Evolutionary conservation across 2,329 filamentous ascomycete genomes (phyloP), one percentile per base, ranked within the genome.

Genomic region (Claviceps monticola): DNA sequence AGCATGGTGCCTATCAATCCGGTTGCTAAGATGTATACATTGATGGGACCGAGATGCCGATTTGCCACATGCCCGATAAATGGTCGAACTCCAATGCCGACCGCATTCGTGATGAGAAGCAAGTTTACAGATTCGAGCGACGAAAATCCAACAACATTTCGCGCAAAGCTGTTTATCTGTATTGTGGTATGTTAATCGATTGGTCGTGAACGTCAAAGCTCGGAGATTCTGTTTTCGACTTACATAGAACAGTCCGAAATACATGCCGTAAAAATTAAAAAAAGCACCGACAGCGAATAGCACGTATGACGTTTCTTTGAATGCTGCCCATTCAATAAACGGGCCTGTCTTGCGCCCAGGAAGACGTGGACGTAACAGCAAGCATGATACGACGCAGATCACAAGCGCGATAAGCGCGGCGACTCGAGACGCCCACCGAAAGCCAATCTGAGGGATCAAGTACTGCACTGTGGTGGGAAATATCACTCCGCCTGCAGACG

Each of bases 391-490:
- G 1, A 63, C 52, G 21, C 73, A 64, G 8, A 75, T 74, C 0
- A 62, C 67, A 6, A 81, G 64, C 46, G 72, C 73, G 37, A 88
- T 73, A 58, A 88, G 84, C 0, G 74, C 84, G 1, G 86, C 70
- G 9, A 80, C 74, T 7, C 85, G 70, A 3, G 82, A 79, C 0
- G 80, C 74, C 80, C 82, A 84, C 0, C 70, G 67, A 57, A 84
- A 85, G 1, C 81, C 81, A 34, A 84, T 69, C 16, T 66, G 61
- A 0, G 77, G 76, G 6, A 80, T 69, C 17, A 84, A 66, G 48
- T 76, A 72, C 57, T 80, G 72, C 59, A 84, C 75, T 16, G 72
- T 69, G 11, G 76, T 69, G 0, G 79, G 77, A 56, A 79, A 82
- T 9, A 79, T 63, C 11, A 81, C 63, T 34, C 77, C 74, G 4